Evolutionary conservation across 805 yeast species (phyloP), one percentile per base, ranked within the genome.

Genomic region (Candida chauliodis): DNA sequence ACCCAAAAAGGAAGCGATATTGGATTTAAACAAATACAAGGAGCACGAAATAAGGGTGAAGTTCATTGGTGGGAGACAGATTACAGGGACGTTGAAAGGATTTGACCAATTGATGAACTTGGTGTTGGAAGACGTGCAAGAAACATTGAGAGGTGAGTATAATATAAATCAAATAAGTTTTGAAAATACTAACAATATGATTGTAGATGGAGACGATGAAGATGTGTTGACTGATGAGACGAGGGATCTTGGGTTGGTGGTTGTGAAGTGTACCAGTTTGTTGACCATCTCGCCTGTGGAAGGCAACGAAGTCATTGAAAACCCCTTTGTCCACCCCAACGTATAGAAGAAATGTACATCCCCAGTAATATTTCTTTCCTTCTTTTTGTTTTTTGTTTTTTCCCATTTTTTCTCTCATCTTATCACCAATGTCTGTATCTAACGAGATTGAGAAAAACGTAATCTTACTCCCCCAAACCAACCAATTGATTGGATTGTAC

Each of bases 1-100:
- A 10, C 98, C 97, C 25, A 85, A 84, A 67, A 84, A 88, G 61
- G 96, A 90, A 46, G 95, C 96, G 16, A 86, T 90, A 43, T 69
- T 88, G 40, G 89, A 90, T 58, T 69, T 93, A 43, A 76, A 81
- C 45, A 83, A 79, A 53, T 86, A 84, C 57, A 77, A 78, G 51
- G 95, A 87, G 56, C 71, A 82, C 49, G 60, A 71, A 48, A 78
- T 91, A 28, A 74, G 81, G 50, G 91, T 90, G 38, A 81, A 84
- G 51, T 79, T 93, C 55, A 75, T 81, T 48, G 95, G 95, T 9
- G 96, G 96, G 5, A 78, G 97, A 54, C 80, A 81, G 49, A 79
- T 84, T n/a, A 69, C 71, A 13, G 99, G 99, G 24, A 65, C 68
- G 1, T 73, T 91, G 50, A 87, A 85, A 50, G 97, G 98, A 5